Evolutionary conservation across 2,329 filamentous ascomycete genomes (phyloP).

Genomic region (Trichoderma oligosporum): DNA sequence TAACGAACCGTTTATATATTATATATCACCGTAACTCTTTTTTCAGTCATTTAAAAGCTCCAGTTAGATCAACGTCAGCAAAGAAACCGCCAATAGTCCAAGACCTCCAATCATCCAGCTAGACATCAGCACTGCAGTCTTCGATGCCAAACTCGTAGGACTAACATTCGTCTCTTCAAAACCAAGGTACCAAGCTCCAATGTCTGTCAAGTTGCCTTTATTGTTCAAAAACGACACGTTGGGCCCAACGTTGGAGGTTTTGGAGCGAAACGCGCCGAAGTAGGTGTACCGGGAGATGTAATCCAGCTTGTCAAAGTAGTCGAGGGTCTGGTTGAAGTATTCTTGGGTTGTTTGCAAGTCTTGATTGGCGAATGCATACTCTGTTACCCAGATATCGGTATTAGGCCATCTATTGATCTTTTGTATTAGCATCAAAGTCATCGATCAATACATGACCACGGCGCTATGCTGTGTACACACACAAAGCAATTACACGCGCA

Average conservation of each 20-base stretch:
- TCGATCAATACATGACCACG: too few relatives aligned
- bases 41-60: not conserved
- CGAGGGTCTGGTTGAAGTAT: constrained; percentile 64
- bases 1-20: not conserved
- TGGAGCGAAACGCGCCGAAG: constrained; percentile 70
- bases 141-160: constrained; percentile 29
- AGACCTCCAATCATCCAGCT: not conserved
- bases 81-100: not conserved
- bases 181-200: constrained; percentile 75
- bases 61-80: constrained; percentile 15
- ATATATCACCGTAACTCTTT: not conserved
- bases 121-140: not conserved
- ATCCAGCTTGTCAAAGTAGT: constrained; percentile 58
- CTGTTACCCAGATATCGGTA: constrained; percentile 70
- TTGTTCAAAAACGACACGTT: constrained; percentile 68
- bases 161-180: constrained; percentile 43
- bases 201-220: constrained; percentile 66
- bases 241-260: constrained; percentile 68
- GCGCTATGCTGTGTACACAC: too few relatives aligned
- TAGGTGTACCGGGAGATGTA: constrained; percentile 67
- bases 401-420: constrained; percentile 51
- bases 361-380: constrained; percentile 63
- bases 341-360: constrained; percentile 54
- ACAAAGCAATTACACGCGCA: too few relatives aligned
- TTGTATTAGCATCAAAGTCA: not conserved